Conservation (phyloP, 1,284 basidiomycete species). For the Butyriboletus regius region DNA sequence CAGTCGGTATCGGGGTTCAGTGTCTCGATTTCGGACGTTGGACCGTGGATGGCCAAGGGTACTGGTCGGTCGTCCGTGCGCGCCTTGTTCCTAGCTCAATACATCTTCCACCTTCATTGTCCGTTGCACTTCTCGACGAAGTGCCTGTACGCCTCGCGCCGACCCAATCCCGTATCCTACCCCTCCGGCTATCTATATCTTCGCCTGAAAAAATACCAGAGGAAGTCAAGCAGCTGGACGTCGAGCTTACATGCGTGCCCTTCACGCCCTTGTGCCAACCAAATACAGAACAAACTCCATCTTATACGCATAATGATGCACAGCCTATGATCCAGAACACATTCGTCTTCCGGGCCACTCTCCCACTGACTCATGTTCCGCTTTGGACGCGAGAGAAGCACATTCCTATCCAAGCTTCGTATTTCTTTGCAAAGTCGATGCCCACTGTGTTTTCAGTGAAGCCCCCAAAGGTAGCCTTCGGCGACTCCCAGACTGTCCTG, state of each 20-base stretch:
- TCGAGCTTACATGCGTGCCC: slow-evolving; percentile 33
- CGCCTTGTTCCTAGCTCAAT: slow-evolving; percentile 1
- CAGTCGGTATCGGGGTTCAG: slow-evolving; percentile 56
- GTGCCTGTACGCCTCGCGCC: slow-evolving; percentile 44
- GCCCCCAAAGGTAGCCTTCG: slow-evolving; percentile 40
- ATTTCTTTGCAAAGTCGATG: slow-evolving; percentile 49
- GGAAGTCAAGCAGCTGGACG: slow-evolving; percentile 29
- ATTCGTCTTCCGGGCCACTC: slow-evolving; percentile 20
- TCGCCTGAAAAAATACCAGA: slow-evolving; percentile 24
- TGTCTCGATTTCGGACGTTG: slow-evolving; percentile 32
- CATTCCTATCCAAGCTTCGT: slow-evolving; percentile 47
- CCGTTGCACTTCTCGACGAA: slow-evolving; percentile 33
- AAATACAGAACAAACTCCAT: background rate
- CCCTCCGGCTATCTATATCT: slow-evolving; percentile 43
- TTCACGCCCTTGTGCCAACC: slow-evolving; percentile 13
- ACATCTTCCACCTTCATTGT: slow-evolving; percentile 21
- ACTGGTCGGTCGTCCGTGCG: slow-evolving; percentile 18
- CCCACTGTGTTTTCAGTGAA: slow-evolving; percentile 53
- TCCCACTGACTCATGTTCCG: slow-evolving; percentile 42
- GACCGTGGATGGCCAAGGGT: background rate
- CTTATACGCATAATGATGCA: background rate
- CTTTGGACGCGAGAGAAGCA: slow-evolving; percentile 35
- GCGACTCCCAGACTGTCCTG: background rate
- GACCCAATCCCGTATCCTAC: slow-evolving; percentile 53
- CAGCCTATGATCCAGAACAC: background rate